Evolutionary conservation across 768 basidiomycete genomes (phyloP).

Genomic region (Symmetrospora coprosmae): DNA sequence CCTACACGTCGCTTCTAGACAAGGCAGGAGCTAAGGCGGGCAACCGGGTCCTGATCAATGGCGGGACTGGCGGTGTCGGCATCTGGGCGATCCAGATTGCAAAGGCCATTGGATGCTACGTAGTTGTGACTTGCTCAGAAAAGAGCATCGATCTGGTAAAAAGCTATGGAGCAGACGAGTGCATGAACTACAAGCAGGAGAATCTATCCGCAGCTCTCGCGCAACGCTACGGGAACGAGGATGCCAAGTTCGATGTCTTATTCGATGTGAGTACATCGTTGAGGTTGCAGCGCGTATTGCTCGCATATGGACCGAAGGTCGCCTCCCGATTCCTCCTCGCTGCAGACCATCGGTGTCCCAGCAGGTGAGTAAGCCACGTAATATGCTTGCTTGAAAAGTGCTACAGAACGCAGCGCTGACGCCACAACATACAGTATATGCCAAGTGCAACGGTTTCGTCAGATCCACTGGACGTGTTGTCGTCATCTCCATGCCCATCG

Average conservation of each 20-base stretch:
- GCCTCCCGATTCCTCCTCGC: constrained; percentile 40
- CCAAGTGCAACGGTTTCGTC: background rate
- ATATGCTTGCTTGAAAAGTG: too few species aligned
- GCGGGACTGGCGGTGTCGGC: constrained; percentile 56
- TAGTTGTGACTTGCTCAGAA: constrained; percentile 49
- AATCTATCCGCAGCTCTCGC: background rate
- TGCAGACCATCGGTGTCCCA: constrained; percentile 37
- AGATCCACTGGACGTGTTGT: background rate
- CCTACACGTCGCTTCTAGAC: constrained; percentile 46
- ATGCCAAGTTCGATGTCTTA: constrained; percentile 50
- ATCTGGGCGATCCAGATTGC: constrained; percentile 59
- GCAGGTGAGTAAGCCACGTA: background rate
- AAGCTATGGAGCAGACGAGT: constrained; percentile 51
- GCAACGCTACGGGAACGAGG: constrained; percentile 47
- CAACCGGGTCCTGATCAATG: constrained; percentile 54
- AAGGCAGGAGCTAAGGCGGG: constrained; percentile 38
- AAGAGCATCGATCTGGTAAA: constrained; percentile 51
- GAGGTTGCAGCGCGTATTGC: constrained; percentile 47
- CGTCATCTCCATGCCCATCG: background rate
- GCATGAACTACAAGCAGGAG: constrained; percentile 36
- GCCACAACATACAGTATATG: background rate
- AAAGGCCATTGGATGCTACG: constrained; percentile 49
- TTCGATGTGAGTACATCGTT: constrained; percentile 49
- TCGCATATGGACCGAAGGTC: constrained; percentile 46
- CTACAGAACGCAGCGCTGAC: constrained; percentile 2